These are phyloP conservation scores for Scheffersomyces segobiensis DNA, from an alignment of 1,139 yeast species.

Conservation along the genomic window DNA sequence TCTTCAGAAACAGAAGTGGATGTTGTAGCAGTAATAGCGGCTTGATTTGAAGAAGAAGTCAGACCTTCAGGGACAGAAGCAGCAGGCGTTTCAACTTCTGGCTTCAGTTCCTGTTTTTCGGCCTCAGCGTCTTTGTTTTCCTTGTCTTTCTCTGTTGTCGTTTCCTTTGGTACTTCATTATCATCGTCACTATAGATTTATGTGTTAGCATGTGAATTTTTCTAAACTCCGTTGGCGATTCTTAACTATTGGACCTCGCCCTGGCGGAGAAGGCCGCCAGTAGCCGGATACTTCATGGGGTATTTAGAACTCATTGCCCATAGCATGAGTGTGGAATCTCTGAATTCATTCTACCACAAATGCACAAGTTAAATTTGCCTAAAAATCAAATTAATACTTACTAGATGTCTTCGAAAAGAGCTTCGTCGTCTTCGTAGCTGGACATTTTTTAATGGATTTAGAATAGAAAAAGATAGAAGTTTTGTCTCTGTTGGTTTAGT, in stretches of 20 bases:
- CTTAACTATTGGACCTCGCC: not conserved
- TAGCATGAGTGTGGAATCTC: not conserved
- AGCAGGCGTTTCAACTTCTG: not conserved
- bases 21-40: slow-evolving; percentile 10
- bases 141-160: not conserved
- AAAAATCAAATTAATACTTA: slow-evolving; percentile 15
- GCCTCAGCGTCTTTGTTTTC: not conserved
- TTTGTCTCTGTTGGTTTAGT: not conserved
- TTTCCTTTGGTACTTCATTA: not conserved
- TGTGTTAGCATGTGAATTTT: not conserved
- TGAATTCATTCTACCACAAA: not conserved
- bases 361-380: not conserved
- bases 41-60: slow-evolving; percentile 10
- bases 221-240: not conserved
- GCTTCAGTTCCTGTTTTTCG: not conserved
- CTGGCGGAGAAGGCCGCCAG: not conserved
- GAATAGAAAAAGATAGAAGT: not conserved
- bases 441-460: slow-evolving; percentile 41
- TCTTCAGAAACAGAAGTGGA: slow-evolving; percentile 6
- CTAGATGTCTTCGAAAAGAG: slow-evolving; percentile 76
- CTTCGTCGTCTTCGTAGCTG: slow-evolving; percentile 80
- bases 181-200: not conserved
- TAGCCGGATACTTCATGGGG: not conserved
- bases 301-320: not conserved
- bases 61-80: slow-evolving; percentile 2